Base-by-base conservation (phyloP, 2,329 filamentous ascomycete species). In the Huntiella abstrusa region DNA sequence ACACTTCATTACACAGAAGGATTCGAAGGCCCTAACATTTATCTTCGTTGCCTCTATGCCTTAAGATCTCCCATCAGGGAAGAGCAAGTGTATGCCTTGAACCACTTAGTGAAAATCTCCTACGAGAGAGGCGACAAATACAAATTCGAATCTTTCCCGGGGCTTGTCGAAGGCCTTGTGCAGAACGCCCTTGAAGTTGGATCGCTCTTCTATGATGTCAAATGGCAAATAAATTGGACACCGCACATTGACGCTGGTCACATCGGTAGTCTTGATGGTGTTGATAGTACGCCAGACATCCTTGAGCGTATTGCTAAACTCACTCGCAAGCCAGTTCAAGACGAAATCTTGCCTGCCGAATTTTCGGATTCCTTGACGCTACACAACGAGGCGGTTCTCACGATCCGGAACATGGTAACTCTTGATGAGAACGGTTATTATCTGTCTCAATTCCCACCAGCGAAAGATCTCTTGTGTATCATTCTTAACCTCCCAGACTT, bases 351-450 rank as follows among this genome's bases (percentile, higher is more conserved):
- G 51, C 75, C 84, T 0, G 75, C 75, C 28, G 70, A 77, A 4
- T 83, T 82, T 53, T 70, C 74, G 11, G 77, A 86, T 52, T 67
- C 72, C 37, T 68, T 96, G 50, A 73, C 82, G 10, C 74, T 84
- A 52, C 71, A 93, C 51, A 88, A 81, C 17, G 87, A 96, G 60
- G 86, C 91, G 2, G 78, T 81, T 15, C 66, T 96, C 41, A 87
- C 93, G 13, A 69, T 96, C 38, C 77, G 91, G 44, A 98, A 98
- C 59, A 95, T 98, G 86, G 80, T 87, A n/a, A 83, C 92, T 61
- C 67, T 95, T 15, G 75, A 79, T 16, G 86, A 94, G 51, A 98
- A 98, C 57, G 88, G 88, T 0, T 64, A 71, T 17, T 91, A 86
- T 58, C 71, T 93, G 55, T 73, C 84, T 4, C 76, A 80, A 17